These are phyloP conservation scores for Pichia terricola DNA, from an alignment of 1,139 yeast species.

Conservation along the genomic window DNA sequence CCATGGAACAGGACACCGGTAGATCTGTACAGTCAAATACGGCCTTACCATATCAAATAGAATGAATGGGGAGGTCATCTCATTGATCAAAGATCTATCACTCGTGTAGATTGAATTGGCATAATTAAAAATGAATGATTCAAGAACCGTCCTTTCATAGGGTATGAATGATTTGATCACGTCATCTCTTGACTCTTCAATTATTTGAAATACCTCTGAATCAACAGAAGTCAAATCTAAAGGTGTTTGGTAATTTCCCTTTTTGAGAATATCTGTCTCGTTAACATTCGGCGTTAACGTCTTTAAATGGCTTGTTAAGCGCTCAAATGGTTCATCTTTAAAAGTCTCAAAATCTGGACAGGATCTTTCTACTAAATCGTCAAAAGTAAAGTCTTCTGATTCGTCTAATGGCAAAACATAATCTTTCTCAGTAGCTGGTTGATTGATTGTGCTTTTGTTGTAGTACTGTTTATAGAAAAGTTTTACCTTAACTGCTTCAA, in stretches of 20 bases:
- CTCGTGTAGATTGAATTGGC: conserved; percentile 20
- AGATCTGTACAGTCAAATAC: conserved; percentile 16
- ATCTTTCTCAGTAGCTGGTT: too few species aligned
- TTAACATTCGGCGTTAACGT: not conserved
- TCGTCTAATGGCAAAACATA: too few species aligned
- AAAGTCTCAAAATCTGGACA: too few species aligned
- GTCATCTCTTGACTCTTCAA: not conserved
- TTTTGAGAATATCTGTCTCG: not conserved
- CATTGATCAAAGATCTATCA: conserved; percentile 13
- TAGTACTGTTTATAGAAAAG: too few species aligned
- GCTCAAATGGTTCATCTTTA: not conserved
- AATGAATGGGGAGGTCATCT: conserved; percentile 24
- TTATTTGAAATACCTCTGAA: not conserved
- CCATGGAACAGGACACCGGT: conserved; percentile 25
- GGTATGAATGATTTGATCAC: conserved; percentile 4
- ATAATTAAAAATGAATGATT: conserved; percentile 24
- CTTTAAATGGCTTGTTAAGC: conserved; percentile 13
- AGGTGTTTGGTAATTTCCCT: too few species aligned
- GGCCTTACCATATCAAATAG: conserved; percentile 19
- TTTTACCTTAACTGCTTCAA: conserved; percentile 17
- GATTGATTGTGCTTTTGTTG: too few species aligned
- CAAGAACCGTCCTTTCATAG: conserved; percentile 22
- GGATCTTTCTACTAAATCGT: too few species aligned
- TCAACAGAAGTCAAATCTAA: not conserved
- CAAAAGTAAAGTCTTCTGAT: too few species aligned